Evolutionary conservation across 371 early-diverging fungal species (phyloP).

Genomic region (Haplosporangium sp.): DNA sequence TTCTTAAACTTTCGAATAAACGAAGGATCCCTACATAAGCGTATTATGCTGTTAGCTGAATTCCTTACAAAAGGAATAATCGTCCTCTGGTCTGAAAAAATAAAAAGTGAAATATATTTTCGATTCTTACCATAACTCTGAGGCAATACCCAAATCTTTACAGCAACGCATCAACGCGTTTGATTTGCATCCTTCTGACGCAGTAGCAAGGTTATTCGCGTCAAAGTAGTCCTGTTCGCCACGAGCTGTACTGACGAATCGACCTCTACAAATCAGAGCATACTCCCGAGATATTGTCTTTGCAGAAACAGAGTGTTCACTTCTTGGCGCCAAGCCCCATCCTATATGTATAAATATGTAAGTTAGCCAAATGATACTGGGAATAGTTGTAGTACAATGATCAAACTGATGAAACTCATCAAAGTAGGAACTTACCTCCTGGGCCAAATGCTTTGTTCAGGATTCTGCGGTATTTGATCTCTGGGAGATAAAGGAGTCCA

Average conservation of each 20-base stretch:
- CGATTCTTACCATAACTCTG: constrained; percentile 83
- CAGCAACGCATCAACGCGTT: constrained; percentile 98
- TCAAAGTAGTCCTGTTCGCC: constrained; percentile 95
- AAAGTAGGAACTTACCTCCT: constrained; percentile 73
- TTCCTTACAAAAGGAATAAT: neutral
- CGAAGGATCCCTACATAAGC: constrained; percentile 76
- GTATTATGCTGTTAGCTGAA: no score
- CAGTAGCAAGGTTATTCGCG: constrained; percentile 80
- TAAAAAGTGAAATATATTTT: neutral
- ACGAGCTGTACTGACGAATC: constrained; percentile 93
- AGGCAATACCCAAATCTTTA: constrained; percentile 95
- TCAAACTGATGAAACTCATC: no score
- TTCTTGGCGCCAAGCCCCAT: constrained; percentile 94
- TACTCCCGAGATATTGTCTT: constrained; percentile 92
- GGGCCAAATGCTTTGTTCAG: constrained; percentile 96
- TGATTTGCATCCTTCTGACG: constrained; percentile 93
- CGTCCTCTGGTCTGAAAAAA: no score
- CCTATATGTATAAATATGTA: constrained; percentile 45
- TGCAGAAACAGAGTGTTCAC: constrained; percentile 85
- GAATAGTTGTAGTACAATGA: neutral
- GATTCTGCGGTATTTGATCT: constrained; percentile 96
- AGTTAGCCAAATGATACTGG: neutral
- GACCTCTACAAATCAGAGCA: constrained; percentile 88
- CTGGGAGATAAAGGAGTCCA: constrained; percentile 93
- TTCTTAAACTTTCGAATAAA: constrained; percentile 90